Evolutionary conservation across 495 filamentous ascomycete genomes (phyloP), one percentile per base, ranked within the genome.

Genomic region (Penicillium atrosanguineum): DNA sequence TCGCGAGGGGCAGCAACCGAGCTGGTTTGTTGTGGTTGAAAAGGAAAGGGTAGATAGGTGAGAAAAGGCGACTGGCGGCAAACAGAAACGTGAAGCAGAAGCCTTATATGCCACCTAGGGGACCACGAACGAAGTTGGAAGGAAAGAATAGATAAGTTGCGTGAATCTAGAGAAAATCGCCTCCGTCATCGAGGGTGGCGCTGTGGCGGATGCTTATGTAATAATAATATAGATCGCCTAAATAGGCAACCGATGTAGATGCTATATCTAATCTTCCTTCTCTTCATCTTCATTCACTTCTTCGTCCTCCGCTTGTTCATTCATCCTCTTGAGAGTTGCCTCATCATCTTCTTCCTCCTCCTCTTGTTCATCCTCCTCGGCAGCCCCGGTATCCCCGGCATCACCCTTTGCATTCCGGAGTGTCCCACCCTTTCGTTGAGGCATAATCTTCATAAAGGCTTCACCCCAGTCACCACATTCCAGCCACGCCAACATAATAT

Each of bases 401-500:
- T 46, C 41, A 43, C 57, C 58, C 44, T 61, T 45, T 18, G 48
- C 31, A 4, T 46, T 61, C 59, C 73, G 76, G 64, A 89, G 61
- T 16, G 78, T 71, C 11, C 90, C 85, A 36, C 90, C 89, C 74
- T 97, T 90, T 38, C 94, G 70, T 65, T 86, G 87, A 0, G 94
- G 94, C 50, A 99, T 87, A 12, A 93, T 87, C 42, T 83, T 74
- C 72, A 93, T 71, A 59, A 99, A 97, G 0, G 94, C 91, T 59
- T 87, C 72, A 1, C 86, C 90, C 94, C 94, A 99, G 66, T 97
- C 87, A 0, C 87, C 86, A 25, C 80, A 77, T 57, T 96, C 89
- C 48, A 99, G 60, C 89, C 94, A 99, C 53, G 84, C 83, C 26
- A 94, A 64, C 89, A 99, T 96, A 55, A 99, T 97, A 68, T 97